Evolutionary conservation across 176 grass and related monocot species (phyloP).

Genomic region (Echinochloa phyllopogon): DNA sequence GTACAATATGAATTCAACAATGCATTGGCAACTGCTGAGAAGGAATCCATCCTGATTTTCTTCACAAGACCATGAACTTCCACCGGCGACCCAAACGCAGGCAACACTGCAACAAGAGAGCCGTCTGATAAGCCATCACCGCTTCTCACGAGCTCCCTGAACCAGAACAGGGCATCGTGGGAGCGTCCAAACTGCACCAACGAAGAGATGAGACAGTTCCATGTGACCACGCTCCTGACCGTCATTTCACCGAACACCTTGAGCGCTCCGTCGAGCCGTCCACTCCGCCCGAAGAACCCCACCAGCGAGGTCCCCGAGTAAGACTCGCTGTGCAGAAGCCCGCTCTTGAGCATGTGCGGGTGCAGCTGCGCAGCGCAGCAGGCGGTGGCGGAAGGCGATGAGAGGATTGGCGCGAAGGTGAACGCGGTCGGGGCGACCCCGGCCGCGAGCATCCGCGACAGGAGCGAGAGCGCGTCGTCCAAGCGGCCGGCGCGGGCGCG

Average conservation of each 20-base stretch:
- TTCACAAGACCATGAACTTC: constrained; percentile 56
- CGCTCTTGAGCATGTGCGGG: constrained; percentile 64
- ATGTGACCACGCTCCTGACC: constrained; percentile 60
- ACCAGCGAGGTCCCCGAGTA: constrained; percentile 66
- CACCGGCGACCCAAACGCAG: constrained; percentile 51
- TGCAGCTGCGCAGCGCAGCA: constrained; percentile 57
- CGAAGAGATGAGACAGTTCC: constrained; percentile 66
- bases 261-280: constrained; percentile 47
- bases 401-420: constrained; percentile 73
- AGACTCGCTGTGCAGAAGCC: constrained; percentile 54
- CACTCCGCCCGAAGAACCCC: constrained; percentile 45
- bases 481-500: constrained; percentile 42
- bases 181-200: constrained; percentile 46
- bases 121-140: constrained; percentile 50
- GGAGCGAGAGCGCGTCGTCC: constrained; percentile 51
- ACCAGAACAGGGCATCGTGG: constrained; percentile 47
- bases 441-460: constrained; percentile 58
- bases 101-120: constrained; percentile 62
- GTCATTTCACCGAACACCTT: constrained; percentile 74
- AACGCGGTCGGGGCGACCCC: constrained; percentile 62
- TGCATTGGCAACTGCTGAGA: constrained; percentile 54
- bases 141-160: constrained; percentile 62
- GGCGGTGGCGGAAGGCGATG: constrained; percentile 34
- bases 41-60: constrained; percentile 59
- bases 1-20: constrained; percentile 57